Base-by-base conservation (phyloP, 106 monocot genomes). In the Alisma plantagoaquatica region DNA sequence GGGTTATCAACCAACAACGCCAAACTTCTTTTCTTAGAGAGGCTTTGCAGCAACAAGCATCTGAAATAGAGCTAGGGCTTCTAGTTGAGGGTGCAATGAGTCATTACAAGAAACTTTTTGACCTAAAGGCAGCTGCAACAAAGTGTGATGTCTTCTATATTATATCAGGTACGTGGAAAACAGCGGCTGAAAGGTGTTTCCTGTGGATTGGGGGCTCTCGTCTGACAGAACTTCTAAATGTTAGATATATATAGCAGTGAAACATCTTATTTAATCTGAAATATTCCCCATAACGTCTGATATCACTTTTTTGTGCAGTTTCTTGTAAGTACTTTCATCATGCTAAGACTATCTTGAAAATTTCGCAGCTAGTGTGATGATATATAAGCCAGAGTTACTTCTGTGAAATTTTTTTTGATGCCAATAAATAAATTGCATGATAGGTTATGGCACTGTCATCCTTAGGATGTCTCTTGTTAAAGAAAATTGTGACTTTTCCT, bases 131-230 rank as follows among this genome's bases (percentile, higher is more conserved):
- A 12, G 69, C 77, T 8, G 92, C 67, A 45, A 77, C 92, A 10
- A 82, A 83, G 12, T 74, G 76, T 41, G 92, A 93, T 69, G 82
- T 93, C 16, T 93, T 93, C 76, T 87, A 86, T 63, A 38, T 93
- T 10, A 86, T 86, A 74, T 93, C 92, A 28, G 92, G 92, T 42
- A 80, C 83, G 74, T 93, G 92, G 86, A 79, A 53, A 51, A 77
- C 92, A 38, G 42, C 76, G 16, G 61, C 79, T 0, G 92, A 93
- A 49, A 56, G 92, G 16, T 93, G 77, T 50, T 93, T 93, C 32
- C 73, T 83, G 11, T 93, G 92, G 92, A 86, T 93, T 59, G 92
- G 92, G 32, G 92, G 92, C 43, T 93, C 83, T 54, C 76, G 92
- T 30, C 92, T 86, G 33, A 86, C 92, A 31, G 92, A 93, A 46